These are phyloP conservation scores for Trichoderma hamatum DNA, from an alignment of 2,329 filamentous ascomycete species.

Conservation along the genomic window DNA sequence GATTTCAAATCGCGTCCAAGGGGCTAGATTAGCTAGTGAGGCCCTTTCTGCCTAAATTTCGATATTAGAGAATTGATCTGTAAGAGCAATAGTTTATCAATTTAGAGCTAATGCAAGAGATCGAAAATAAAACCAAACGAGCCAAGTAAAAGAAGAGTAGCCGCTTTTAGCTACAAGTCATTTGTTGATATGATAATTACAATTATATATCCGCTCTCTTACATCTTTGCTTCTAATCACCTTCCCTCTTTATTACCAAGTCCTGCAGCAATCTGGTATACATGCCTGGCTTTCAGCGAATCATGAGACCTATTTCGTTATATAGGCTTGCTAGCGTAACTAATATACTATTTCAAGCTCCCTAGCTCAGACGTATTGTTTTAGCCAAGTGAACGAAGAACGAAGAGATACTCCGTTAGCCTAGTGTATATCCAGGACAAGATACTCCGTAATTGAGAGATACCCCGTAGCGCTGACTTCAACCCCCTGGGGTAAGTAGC, in stretches of 20 bases:
- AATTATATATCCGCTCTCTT: too few relatives aligned
- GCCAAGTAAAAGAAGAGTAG: too few relatives aligned
- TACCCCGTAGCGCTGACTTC: slow-evolving; percentile 1
- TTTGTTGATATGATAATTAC: not conserved
- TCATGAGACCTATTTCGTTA: not conserved
- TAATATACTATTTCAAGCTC: not conserved
- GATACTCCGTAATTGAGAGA: slow-evolving; percentile 2
- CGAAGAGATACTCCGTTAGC: not conserved
- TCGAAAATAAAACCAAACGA: not conserved
- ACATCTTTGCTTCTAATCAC: too few relatives aligned
- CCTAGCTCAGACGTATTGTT: not conserved
- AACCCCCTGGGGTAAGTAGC: not conserved
- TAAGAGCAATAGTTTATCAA: not conserved
- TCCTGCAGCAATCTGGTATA: not conserved
- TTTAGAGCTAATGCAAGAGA: not conserved
- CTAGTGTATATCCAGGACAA: not conserved
- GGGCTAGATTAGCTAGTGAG: slow-evolving; percentile 25
- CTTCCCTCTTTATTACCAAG: not conserved
- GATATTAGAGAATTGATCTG: not conserved
- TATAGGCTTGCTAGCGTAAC: not conserved
- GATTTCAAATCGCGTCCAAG: slow-evolving; percentile 23
- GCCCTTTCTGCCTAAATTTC: not conserved
- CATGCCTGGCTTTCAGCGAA: not conserved
- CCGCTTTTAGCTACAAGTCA: not conserved
- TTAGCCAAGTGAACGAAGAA: not conserved